Percentiles rank a stretch among this genome's conserved stretches.
phyloP scores from a whole-genome alignment of 257 asterid species.

The Solanum sparsipilum region DNA sequence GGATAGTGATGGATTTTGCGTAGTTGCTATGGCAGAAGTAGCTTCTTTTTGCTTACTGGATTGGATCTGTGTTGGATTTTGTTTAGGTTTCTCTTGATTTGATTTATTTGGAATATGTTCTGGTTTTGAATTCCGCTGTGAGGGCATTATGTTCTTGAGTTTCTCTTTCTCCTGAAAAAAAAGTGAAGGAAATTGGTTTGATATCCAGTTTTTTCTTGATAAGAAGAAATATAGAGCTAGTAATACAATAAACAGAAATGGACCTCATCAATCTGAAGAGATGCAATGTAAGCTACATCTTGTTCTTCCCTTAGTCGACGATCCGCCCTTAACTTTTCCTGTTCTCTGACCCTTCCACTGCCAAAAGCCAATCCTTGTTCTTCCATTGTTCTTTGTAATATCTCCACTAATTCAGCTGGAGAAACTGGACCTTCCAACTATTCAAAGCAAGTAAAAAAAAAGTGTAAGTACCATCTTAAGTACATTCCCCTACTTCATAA shows the following conservation, averaged over 20 bases:
- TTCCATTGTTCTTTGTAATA: slow-evolving; percentile 60
- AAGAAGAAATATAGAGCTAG: neutral
- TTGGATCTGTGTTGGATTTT: slow-evolving; percentile 11
- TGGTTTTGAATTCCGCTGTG: slow-evolving; percentile 9
- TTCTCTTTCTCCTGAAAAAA: slow-evolving; percentile 43
- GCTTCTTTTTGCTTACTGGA: slow-evolving; percentile 10
- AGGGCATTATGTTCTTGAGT: slow-evolving; percentile 18
- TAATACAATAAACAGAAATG: neutral
- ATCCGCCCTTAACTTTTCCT: slow-evolving; percentile 34
- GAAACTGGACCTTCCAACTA: slow-evolving; percentile 83
- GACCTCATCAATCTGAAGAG: slow-evolving; percentile 72
- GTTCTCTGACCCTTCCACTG: slow-evolving; percentile 30
- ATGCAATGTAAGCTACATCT: slow-evolving; percentile 66
- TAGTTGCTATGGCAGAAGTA: neutral
- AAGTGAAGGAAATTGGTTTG: neutral
- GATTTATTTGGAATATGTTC: slow-evolving; percentile 1
- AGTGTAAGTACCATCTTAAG: neutral
- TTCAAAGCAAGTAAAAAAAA: neutral
- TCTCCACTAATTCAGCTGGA: slow-evolving; percentile 61
- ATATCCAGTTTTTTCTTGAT: neutral
- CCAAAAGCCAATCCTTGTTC: slow-evolving; percentile 74
- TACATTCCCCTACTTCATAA: neutral
- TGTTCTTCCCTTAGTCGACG: slow-evolving; percentile 65
- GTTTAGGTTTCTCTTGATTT: slow-evolving; percentile 12
- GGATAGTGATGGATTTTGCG: slow-evolving; percentile 10